A percentile compares a stretch with the other conserved stretches of the same genome.
Conservation (phyloP, 2,329 filamentous ascomycete genomes). For the Fusarium sulawesiense region DNA sequence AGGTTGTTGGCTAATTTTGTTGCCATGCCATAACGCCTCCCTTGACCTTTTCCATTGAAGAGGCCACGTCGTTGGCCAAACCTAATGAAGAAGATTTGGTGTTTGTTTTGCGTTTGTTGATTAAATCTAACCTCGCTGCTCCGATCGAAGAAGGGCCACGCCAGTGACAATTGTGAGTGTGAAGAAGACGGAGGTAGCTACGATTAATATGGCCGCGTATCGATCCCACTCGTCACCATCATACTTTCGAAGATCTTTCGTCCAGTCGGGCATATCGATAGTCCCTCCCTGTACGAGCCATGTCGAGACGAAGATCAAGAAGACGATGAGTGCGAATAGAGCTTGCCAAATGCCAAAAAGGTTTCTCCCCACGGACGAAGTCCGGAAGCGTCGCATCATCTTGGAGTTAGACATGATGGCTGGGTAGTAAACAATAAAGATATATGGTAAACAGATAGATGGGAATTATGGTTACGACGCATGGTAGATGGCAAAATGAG, state of each 20-base stretch:
- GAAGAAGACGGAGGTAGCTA: constrained; percentile 9
- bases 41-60: background rate
- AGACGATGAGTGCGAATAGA: constrained; percentile 8
- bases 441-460: background rate
- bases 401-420: background rate
- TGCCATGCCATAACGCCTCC: background rate
- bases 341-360: constrained; percentile 11
- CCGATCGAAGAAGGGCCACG: constrained; percentile 1
- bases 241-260: constrained; percentile 28
- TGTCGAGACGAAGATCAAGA: constrained; percentile 10
- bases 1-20: background rate
- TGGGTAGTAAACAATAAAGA: background rate
- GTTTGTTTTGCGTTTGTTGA: background rate
- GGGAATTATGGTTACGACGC: background rate
- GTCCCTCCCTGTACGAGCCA: constrained; percentile 8
- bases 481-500: background rate
- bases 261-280: constrained; percentile 25
- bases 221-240: constrained; percentile 8
- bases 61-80: background rate
- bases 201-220: constrained; percentile 15
- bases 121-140: background rate
- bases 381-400: background rate
- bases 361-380: background rate
- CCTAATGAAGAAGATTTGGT: background rate
- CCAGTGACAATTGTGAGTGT: constrained; percentile 6